phyloP scores from a whole-genome alignment of 371 early-diverging fungal genomes.

The Rhizopus stolonifer region DNA sequence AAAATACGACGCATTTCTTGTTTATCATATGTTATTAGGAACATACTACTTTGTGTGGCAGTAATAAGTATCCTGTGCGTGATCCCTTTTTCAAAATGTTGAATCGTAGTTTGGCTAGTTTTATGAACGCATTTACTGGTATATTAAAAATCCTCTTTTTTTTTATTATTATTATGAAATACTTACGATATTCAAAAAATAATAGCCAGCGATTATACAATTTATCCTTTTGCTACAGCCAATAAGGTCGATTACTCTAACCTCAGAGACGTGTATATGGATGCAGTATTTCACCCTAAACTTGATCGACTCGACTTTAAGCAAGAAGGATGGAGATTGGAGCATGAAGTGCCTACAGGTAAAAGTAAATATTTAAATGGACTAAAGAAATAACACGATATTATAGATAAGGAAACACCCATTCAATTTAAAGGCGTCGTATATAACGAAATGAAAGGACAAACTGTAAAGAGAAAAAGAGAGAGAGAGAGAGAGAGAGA shows the following conservation, averaged over 20 bases:
- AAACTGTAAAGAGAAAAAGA: constrained; percentile 47
- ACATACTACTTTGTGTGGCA: constrained; percentile 93
- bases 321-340: constrained; percentile 97
- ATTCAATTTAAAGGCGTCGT: constrained; percentile 90
- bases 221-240: constrained; percentile 94
- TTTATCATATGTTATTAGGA: constrained; percentile 48
- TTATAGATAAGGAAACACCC: constrained; percentile 47
- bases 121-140: constrained; percentile 96
- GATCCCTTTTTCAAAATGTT: constrained; percentile 98
- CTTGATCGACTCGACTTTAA: constrained; percentile 79
- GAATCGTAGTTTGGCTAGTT: constrained; percentile 92
- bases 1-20: neutral
- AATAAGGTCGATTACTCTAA: constrained; percentile 87
- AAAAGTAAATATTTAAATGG: constrained; percentile 2
- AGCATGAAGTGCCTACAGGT: constrained; percentile 73
- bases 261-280: constrained; percentile 90
- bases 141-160: neutral
- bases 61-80: constrained; percentile 83
- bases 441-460: constrained; percentile 98
- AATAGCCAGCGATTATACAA: constrained; percentile 80
- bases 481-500: neutral
- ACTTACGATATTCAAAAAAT: neutral
- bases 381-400: neutral
- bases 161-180: neutral
- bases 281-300: constrained; percentile 84